A percentile compares a stretch with the other conserved stretches of the same genome.
These are phyloP conservation scores for Purpureocillium takamizusanense DNA, from an alignment of 2,329 filamentous ascomycete genomes.

Conservation along the genomic window DNA sequence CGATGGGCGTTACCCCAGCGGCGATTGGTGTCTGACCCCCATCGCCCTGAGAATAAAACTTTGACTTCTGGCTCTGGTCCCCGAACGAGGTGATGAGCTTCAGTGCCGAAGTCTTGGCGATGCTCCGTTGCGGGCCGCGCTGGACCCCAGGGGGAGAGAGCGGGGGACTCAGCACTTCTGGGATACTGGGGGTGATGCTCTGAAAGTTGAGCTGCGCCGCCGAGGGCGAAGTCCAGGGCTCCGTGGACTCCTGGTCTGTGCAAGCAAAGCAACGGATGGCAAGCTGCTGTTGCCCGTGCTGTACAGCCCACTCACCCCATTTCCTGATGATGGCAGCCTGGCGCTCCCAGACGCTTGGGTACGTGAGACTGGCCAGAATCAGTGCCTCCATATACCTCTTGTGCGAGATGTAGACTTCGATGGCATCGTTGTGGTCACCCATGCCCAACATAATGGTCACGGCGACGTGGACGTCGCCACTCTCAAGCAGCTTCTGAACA, in stretches of 20 bases:
- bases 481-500: constrained; percentile 81
- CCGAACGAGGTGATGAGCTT: constrained; percentile 90
- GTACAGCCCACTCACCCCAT: constrained; percentile 90
- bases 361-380: constrained; percentile 74
- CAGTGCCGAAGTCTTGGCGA: constrained; percentile 72
- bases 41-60: constrained; percentile 50
- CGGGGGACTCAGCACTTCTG: constrained; percentile 58
- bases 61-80: constrained; percentile 50
- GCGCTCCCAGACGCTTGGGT: constrained; percentile 81
- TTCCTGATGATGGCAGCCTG: constrained; percentile 81
- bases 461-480: constrained; percentile 83
- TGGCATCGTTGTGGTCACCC: constrained; percentile 86
- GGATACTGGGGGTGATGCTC: constrained; percentile 43
- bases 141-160: constrained; percentile 63
- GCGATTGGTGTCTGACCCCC: constrained; percentile 66
- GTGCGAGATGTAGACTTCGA: constrained; percentile 91
- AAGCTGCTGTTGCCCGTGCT: constrained; percentile 78
- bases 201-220: constrained; percentile 54
- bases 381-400: constrained; percentile 89
- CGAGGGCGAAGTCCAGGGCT: constrained; percentile 81
- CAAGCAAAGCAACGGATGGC: constrained; percentile 92
- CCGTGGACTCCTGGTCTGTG: constrained; percentile 73
- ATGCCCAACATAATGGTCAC: constrained; percentile 89
- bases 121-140: constrained; percentile 49
- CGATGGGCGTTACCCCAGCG: constrained; percentile 80